Base-by-base conservation (phyloP, 1,284 basidiomycete species). In the Takashimella koratensis region DNA sequence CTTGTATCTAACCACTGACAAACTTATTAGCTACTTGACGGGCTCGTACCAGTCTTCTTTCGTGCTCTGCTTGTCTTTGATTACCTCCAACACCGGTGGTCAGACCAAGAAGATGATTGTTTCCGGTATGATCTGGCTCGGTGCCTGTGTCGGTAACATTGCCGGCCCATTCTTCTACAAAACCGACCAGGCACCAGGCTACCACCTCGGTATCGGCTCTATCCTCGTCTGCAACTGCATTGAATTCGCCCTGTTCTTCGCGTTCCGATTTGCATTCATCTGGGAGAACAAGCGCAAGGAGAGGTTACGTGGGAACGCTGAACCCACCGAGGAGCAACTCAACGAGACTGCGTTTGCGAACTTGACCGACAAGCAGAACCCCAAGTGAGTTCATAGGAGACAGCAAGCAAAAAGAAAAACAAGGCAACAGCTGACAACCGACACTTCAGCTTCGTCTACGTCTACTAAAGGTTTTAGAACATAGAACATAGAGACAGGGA, bases 31-130 rank as follows among this genome's bases (percentile, higher is more conserved):
- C 66, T 77, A 67, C 65, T 60, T 79, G 13, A 78, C 77, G 5
- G 76, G 77, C 11, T 76, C 77, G 5, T 78, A 77, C 47, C 78
- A 79, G 56, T 68, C 77, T 2, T 75, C 75, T 0, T 80, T 80
- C 56, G 79, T 80, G 4, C 58, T 81, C 22, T 76, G 75, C 3
- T 67, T 81, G 12, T 78, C 77, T 2, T 68, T 80, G 30, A 73
- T 81, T 44, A 78, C 78, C 5, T 76, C 76, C 11, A 81, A 81
- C 62, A 75, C 77, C 1, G 78, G 74, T 26, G 79, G 79, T 16
- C 75, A 77, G 58, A 76, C 76, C 19, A 80, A 80, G 69, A 78
- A 77, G 61, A 75, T 76, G 74, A 64, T 71, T 21, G 70, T 64
- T 36, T 71, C 72, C 45, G 71, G 72, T 56, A 64, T 65, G 45